phyloP scores from a whole-genome alignment of 805 yeast species.

The Citeromyces matritensis region DNA sequence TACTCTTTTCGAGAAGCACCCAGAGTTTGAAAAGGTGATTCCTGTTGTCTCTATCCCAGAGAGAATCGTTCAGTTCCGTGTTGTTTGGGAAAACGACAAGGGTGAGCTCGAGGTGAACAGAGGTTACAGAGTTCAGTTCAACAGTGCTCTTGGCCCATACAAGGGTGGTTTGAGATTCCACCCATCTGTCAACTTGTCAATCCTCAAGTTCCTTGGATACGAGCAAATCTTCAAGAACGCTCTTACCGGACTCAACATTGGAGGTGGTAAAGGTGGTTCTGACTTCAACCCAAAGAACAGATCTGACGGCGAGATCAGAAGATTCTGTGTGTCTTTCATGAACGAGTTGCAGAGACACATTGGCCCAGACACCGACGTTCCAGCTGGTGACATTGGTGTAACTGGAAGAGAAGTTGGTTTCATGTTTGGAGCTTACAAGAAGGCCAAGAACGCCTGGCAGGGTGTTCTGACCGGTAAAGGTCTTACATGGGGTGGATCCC shows the following conservation, averaged over 20 bases:
- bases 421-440: constrained; percentile 95
- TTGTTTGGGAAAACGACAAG: constrained; percentile 92
- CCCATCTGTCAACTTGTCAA: constrained; percentile 90
- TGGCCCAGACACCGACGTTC: constrained; percentile 95
- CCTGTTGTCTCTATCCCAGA: constrained; percentile 92
- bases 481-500: constrained; percentile 96
- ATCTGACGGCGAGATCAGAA: constrained; percentile 86
- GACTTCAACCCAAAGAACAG: constrained; percentile 96
- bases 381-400: constrained; percentile 98
- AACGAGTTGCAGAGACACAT: constrained; percentile 90
- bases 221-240: constrained; percentile 99
- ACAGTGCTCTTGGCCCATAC: constrained; percentile 97
- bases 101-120: constrained; percentile 88
- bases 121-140: constrained; percentile 97
- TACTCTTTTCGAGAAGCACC: constrained; percentile 75
- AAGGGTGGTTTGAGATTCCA: constrained; percentile 98
- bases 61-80: constrained; percentile 94
- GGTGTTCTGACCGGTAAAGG: constrained; percentile 99
- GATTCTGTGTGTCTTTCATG: constrained; percentile 94
- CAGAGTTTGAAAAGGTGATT: constrained; percentile 77
- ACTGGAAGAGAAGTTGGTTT: constrained; percentile 94
- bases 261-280: constrained; percentile 99
- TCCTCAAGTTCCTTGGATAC: constrained; percentile 91
- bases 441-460: constrained; percentile 80
- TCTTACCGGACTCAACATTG: constrained; percentile 91